These are phyloP conservation scores for Rhizopogon vulgaris DNA, from an alignment of 768 basidiomycete genomes.

Conservation along the genomic window DNA sequence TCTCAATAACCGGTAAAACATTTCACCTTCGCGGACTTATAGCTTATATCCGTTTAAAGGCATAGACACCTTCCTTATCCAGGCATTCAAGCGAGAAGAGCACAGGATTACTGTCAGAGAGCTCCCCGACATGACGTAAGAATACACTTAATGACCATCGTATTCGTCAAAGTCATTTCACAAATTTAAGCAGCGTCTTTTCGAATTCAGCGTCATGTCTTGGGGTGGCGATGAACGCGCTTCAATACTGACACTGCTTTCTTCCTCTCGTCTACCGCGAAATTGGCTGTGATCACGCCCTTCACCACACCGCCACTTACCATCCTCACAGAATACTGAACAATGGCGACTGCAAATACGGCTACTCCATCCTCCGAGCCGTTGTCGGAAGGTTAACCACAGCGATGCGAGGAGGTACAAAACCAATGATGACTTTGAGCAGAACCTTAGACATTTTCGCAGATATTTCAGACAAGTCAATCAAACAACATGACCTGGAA, in stretches of 20 bases:
- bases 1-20: neutral
- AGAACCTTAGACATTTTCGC: slow-evolving; percentile 16
- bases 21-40: neutral
- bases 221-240: slow-evolving; percentile 27
- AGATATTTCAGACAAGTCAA: slow-evolving; percentile 22
- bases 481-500: slow-evolving; percentile 41
- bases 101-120: slow-evolving; percentile 19
- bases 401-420: slow-evolving; percentile 24
- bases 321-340: slow-evolving; percentile 12
- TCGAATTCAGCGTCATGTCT: slow-evolving; percentile 24
- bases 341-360: slow-evolving; percentile 15
- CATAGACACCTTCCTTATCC: neutral
- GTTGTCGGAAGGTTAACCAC: slow-evolving; percentile 12
- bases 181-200: slow-evolving; percentile 2
- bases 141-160: slow-evolving; percentile 2
- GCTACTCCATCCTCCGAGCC: slow-evolving; percentile 27
- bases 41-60: neutral
- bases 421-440: slow-evolving; percentile 24
- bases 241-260: slow-evolving; percentile 18
- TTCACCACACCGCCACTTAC: slow-evolving; percentile 27
- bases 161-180: slow-evolving; percentile 6
- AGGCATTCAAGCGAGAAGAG: neutral
- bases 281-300: slow-evolving; percentile 27
- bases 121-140: slow-evolving; percentile 17
- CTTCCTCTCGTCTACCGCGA: slow-evolving; percentile 17